Percentiles rank a stretch among this genome's conserved stretches.
These are phyloP conservation scores for Calonectria honghensis DNA, from an alignment of 2,329 filamentous ascomycete species.

Conservation along the genomic window DNA sequence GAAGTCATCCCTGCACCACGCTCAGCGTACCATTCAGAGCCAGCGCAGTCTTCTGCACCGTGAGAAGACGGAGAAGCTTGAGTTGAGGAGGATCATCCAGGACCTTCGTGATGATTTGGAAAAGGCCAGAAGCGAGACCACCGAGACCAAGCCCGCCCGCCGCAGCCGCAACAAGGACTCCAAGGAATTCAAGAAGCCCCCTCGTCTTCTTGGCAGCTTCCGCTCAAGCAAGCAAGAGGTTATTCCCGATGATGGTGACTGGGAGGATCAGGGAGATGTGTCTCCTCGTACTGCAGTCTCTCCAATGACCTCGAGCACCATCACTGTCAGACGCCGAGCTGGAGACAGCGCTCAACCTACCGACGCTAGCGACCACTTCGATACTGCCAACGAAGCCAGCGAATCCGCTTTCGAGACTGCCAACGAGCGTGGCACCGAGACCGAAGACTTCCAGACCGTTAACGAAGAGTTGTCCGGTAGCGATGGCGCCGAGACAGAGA, in stretches of 20 bases:
- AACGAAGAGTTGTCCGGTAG: conserved; percentile 85
- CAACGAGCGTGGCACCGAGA: conserved; percentile 90
- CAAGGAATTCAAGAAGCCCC: conserved; percentile 85
- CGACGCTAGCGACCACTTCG: conserved; percentile 81
- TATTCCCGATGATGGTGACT: conserved; percentile 86
- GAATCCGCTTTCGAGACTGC: conserved; percentile 80
- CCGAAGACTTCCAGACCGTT: conserved; percentile 96
- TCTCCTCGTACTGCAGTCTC: conserved; percentile 53
- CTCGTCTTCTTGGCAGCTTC: conserved; percentile 84
- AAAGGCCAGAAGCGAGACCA: conserved; percentile 75
- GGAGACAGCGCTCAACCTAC: conserved; percentile 53
- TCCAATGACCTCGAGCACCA: conserved; percentile 45
- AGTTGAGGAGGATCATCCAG: conserved; percentile 95
- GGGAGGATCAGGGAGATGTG: conserved; percentile 84
- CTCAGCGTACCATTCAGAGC: conserved; percentile 96
- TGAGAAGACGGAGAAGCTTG: conserved; percentile 98
- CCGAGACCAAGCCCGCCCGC: conserved; percentile 69
- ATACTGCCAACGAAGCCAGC: conserved; percentile 86
- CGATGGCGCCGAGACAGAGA: conserved; percentile 93
- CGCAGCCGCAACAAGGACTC: conserved; percentile 79
- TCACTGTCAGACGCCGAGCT: conserved; percentile 45
- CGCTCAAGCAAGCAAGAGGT: conserved; percentile 87
- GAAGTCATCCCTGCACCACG: conserved; percentile 94
- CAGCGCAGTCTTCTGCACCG: conserved; percentile 96
- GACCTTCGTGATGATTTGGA: conserved; percentile 95